Percentiles rank a stretch among this genome's conserved stretches.
Evolutionary conservation across 768 basidiomycete species (phyloP).

Genomic region (Auricularia heimuer): DNA sequence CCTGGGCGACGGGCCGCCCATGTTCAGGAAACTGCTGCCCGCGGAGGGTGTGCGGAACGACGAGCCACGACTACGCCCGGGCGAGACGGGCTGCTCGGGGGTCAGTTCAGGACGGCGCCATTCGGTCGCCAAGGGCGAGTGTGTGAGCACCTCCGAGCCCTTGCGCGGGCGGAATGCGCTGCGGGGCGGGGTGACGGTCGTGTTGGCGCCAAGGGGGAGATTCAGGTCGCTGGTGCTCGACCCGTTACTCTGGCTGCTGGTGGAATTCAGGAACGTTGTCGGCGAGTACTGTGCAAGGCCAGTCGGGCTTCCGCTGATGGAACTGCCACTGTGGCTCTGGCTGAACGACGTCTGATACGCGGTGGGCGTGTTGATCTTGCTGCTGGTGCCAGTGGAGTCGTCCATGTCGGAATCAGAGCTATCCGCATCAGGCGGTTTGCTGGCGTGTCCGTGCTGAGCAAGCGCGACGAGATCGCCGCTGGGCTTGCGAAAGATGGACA

Average conservation of each 20-base stretch:
- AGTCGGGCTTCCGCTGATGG: not conserved
- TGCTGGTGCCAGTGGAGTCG: not conserved
- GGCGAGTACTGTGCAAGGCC: not conserved
- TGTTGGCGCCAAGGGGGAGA: not conserved
- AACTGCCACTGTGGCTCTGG: not conserved
- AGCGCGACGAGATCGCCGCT: constrained; percentile 22
- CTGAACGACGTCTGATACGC: not conserved
- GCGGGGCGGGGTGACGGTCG: not conserved
- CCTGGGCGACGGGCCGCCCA: not conserved
- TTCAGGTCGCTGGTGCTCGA: not conserved
- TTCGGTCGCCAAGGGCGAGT: constrained; percentile 1
- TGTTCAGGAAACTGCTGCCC: not conserved
- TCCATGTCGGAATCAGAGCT: constrained; percentile 23
- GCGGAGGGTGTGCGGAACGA: not conserved
- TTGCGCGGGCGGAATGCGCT: not conserved
- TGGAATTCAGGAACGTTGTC: not conserved
- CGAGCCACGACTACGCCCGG: no score
- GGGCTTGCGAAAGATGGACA: constrained; percentile 63
- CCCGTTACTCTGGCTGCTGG: not conserved
- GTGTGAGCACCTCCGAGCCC: not conserved
- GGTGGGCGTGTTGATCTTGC: not conserved
- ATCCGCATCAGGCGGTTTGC: constrained; percentile 29
- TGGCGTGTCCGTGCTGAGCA: constrained; percentile 13
- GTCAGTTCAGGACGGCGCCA: not conserved
- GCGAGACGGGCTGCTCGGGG: no score